Evolutionary conservation across 1,284 basidiomycete genomes (phyloP).

Genomic region (Ganoderma multipileum): DNA sequence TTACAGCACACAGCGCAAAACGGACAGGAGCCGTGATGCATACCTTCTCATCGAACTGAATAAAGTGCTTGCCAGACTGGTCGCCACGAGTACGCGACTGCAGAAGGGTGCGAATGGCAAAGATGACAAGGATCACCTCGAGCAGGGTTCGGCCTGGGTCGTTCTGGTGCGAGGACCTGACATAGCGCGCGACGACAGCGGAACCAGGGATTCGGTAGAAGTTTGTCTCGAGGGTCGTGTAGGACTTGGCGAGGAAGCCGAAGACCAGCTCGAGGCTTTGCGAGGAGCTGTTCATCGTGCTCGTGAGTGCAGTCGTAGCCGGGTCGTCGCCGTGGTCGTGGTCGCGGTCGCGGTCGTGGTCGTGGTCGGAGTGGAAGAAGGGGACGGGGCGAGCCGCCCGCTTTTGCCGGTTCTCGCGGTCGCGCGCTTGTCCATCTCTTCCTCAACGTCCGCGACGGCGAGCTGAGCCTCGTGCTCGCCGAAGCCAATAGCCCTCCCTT

Average conservation of each 20-base stretch:
- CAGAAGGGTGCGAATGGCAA: conserved; percentile 88
- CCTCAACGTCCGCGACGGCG: conserved; percentile 34
- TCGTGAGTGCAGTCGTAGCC: conserved; percentile 19
- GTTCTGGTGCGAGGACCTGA: conserved; percentile 88
- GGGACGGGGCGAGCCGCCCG: conserved; percentile 5
- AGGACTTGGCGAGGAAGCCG: conserved; percentile 60
- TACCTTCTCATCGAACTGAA: conserved; percentile 91
- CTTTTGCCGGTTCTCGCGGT: conserved; percentile 1
- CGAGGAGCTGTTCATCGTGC: conserved; percentile 46
- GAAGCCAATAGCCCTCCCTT: conserved; percentile 39
- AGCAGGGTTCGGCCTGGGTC: conserved; percentile 93
- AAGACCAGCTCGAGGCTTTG: conserved; percentile 64
- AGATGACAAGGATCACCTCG: conserved; percentile 89
- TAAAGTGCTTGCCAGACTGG: conserved; percentile 87
- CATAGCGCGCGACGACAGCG: conserved; percentile 89
- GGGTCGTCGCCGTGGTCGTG: conserved; percentile 21
- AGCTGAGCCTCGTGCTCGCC: conserved; percentile 40
- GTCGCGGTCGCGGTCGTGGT: conserved; percentile 21
- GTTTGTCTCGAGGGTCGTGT: conserved; percentile 60
- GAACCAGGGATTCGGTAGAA: conserved; percentile 88
- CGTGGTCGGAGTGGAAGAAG: conserved; percentile 22
- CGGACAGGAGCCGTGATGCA: conserved; percentile 25
- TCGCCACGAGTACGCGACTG: conserved; percentile 91
- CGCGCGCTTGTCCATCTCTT: conserved; percentile 19
- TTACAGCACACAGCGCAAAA: not conserved